Base-by-base conservation (phyloP, 2,329 filamentous ascomycete genomes). In the Delphinella strobiligena region DNA sequence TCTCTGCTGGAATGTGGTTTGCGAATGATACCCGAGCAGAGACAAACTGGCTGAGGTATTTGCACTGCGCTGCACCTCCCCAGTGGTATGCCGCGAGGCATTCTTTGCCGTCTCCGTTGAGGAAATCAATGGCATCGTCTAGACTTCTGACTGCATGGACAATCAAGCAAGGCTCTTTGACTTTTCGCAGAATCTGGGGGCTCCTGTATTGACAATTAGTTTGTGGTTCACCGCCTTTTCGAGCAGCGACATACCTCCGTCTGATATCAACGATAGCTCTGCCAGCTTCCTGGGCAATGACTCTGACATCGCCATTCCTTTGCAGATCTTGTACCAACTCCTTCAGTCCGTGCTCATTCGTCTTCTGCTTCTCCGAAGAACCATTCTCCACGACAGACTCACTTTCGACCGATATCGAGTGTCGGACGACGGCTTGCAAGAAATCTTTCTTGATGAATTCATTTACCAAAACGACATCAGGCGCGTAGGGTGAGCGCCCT, bases 391-490 rank as follows among this genome's bases (percentile, higher is more conserved):
- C 35, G 14, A 41, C 32, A 3, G 41, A 34, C 11, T 34, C 35
- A 15, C 40, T 47, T 3, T 57, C 45, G 24, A 53, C 54, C 3
- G 49, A 52, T 10, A 59, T 54, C 0, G 54, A 52, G 19, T 67
- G 61, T 29, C 60, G 56, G 11, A 67, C 53, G 4, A 68, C 62
- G 0, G 68, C 67, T 34, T 69, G 62, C 0, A 74, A 52, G 46
- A 80, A 78, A 0, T 64, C 61, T 40, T 69, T 63, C 56, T 72
- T 71, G 3, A 66, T 61, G 43, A 69, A 80, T 45, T 80, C 76
- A 44, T 80, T 78, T n/a, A 81, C 75, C 0, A 80, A 55, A 0
- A 80, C 69, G 0, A 78, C 19, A 48, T 80, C 75, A 0, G 77
- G 77, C 0, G 74, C 70, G 49, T 79, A 80, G 0, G 74, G 66